Evolutionary conservation across 2,329 filamentous ascomycete genomes (phyloP).

Genomic region (Aspergillus sp.): DNA sequence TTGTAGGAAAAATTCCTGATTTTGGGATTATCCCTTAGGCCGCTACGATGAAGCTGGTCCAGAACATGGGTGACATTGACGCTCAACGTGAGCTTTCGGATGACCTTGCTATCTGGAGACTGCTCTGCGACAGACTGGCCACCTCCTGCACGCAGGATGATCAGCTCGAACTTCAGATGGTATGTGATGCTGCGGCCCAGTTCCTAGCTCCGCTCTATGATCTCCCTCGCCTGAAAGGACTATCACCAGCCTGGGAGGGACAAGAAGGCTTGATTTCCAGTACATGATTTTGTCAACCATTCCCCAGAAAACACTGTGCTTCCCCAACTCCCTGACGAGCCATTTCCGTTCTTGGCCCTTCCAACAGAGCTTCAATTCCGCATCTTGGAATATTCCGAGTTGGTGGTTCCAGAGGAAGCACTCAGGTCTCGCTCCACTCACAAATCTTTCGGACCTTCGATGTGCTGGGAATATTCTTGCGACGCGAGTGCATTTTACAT

Average conservation of each 20-base stretch:
- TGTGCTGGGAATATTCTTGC: background rate
- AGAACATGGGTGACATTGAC: background rate
- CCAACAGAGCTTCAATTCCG: background rate
- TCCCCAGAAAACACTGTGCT: background rate
- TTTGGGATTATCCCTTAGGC: too few species aligned
- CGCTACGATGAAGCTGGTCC: too few species aligned
- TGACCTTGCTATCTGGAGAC: background rate
- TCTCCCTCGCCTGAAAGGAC: background rate
- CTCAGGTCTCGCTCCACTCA: background rate
- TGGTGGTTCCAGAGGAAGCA: background rate
- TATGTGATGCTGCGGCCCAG: background rate
- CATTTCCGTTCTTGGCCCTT: background rate
- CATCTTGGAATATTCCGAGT: background rate
- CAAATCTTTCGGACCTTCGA: background rate
- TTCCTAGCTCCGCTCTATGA: background rate
- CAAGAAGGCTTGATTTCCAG: background rate
- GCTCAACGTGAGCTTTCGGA: background rate
- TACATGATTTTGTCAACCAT: background rate
- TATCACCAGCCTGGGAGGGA: background rate
- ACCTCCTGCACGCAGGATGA: background rate
- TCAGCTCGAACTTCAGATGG: background rate
- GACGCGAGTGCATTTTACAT: background rate
- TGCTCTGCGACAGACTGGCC: background rate
- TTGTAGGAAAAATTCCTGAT: background rate
- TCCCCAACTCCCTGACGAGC: too few species aligned